Conservation (phyloP, 1,284 basidiomycete genomes). For the Tranzscheliella williamsii region DNA sequence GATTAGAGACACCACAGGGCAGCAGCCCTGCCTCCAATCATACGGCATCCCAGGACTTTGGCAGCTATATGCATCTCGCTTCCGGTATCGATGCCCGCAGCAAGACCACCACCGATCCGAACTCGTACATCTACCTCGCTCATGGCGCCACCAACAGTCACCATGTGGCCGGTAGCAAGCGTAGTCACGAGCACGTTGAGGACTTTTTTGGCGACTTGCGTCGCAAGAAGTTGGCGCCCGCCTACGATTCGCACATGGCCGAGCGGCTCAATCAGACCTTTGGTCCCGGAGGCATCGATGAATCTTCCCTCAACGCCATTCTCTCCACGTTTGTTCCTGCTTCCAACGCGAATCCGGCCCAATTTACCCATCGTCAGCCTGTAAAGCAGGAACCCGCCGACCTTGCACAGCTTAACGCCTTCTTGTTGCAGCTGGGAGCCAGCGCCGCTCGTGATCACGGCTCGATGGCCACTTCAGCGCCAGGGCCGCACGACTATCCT, state of each 20-base stretch:
- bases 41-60: conserved; percentile 6
- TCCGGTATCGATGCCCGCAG: conserved; percentile 18
- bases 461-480: conserved; percentile 18
- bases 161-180: conserved; percentile 41
- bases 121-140: conserved; percentile 45
- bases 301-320: conserved; percentile 42
- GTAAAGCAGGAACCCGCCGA: conserved; percentile 63
- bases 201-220: conserved; percentile 54
- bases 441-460: conserved; percentile 42
- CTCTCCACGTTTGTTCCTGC: conserved; percentile 31
- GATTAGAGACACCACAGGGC: conserved; percentile 43
- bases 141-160: conserved; percentile 43
- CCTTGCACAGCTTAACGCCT: conserved; percentile 58
- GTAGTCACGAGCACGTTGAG: conserved; percentile 46
- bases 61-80: conserved; percentile 42
- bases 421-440: conserved; percentile 59
- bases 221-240: conserved; percentile 50
- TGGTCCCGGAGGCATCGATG: conserved; percentile 41
- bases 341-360: conserved; percentile 4
- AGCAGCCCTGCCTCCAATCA: conserved; percentile 28
- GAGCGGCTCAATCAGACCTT: conserved; percentile 53
- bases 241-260: conserved; percentile 54
- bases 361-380: conserved; percentile 48
- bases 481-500: no score
- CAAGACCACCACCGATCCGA: conserved; percentile 45